Evolutionary conservation across 371 early-diverging fungal genomes (phyloP).

Genomic region (Haplosporangium sp.): DNA sequence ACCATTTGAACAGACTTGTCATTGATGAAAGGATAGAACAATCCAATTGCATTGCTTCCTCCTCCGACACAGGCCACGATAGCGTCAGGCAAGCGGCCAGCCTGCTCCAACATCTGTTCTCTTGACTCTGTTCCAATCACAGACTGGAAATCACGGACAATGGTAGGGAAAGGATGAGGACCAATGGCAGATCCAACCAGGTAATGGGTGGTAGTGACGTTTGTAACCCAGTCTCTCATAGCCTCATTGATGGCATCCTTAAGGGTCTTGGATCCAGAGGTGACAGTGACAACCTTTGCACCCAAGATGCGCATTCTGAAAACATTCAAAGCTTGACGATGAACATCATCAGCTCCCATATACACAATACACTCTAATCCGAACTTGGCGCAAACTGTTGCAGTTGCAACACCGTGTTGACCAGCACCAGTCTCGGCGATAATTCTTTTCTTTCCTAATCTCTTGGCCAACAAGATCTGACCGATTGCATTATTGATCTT

Average conservation of each 20-base stretch:
- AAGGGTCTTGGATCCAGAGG: constrained; percentile 83
- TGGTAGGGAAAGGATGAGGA: constrained; percentile 93
- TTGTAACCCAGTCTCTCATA: constrained; percentile 98
- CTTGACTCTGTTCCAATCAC: constrained; percentile 92
- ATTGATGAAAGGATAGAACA: constrained; percentile 94
- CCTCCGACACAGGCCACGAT: constrained; percentile 97
- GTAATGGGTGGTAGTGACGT: constrained; percentile 94
- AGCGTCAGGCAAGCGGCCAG: constrained; percentile 89
- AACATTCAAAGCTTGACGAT: constrained; percentile 95
- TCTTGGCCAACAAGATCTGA: constrained; percentile 92
- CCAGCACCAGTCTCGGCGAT: constrained; percentile 99
- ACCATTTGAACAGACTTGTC: constrained; percentile 85
- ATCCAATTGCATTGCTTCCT: constrained; percentile 96
- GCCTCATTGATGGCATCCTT: constrained; percentile 99
- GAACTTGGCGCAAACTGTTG: constrained; percentile 98
- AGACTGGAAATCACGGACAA: constrained; percentile 97
- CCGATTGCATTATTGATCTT: constrained; percentile 99
- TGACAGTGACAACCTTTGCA: constrained; percentile 91
- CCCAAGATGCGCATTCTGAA: constrained; percentile 96
- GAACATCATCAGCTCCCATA: constrained; percentile 97
- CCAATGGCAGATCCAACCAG: constrained; percentile 97
- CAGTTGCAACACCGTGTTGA: constrained; percentile 98
- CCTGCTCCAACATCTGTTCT: constrained; percentile 83
- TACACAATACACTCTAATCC: constrained; percentile 95
- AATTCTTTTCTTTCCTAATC: constrained; percentile 95